Percentiles rank a stretch among this genome's conserved stretches.
Conservation (phyloP, 192 early-diverging fungal species). For the Backusella circina region DNA sequence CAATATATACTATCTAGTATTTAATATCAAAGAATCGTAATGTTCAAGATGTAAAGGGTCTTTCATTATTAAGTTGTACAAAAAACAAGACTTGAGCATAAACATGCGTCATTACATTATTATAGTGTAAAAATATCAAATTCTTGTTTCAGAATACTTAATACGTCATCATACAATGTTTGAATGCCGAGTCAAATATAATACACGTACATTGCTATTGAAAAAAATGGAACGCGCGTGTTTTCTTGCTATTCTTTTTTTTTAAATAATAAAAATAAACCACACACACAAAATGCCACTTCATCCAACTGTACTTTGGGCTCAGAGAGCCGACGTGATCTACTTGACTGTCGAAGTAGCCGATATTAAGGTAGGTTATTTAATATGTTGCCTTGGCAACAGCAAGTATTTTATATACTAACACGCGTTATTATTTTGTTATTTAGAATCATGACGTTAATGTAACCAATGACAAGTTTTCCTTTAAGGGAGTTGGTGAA, state of each 20-base stretch:
- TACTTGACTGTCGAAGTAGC: constrained; percentile 79
- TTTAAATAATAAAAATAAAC: constrained; percentile 8
- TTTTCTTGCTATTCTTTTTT: constrained; percentile 8
- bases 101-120: too few species aligned
- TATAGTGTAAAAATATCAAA: background rate
- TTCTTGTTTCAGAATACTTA: background rate
- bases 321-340: constrained; percentile 77
- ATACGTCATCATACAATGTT: background rate
- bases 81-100: too few species aligned
- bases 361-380: constrained; percentile 53
- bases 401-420: background rate
- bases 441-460: constrained; percentile 18
- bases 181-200: background rate
- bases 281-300: constrained; percentile 31
- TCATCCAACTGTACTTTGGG: constrained; percentile 82
- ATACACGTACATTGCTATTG: too few species aligned
- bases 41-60: too few species aligned
- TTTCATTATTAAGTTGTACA: too few species aligned
- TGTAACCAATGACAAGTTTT: constrained; percentile 40
- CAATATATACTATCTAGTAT: too few species aligned
- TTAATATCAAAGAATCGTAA: too few species aligned
- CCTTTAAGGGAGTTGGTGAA: constrained; percentile 60
- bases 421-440: background rate
- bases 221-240: background rate
- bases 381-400: background rate